These are phyloP conservation scores for Fusarium burgessii DNA, from an alignment of 2,329 filamentous ascomycete species.

Conservation along the genomic window DNA sequence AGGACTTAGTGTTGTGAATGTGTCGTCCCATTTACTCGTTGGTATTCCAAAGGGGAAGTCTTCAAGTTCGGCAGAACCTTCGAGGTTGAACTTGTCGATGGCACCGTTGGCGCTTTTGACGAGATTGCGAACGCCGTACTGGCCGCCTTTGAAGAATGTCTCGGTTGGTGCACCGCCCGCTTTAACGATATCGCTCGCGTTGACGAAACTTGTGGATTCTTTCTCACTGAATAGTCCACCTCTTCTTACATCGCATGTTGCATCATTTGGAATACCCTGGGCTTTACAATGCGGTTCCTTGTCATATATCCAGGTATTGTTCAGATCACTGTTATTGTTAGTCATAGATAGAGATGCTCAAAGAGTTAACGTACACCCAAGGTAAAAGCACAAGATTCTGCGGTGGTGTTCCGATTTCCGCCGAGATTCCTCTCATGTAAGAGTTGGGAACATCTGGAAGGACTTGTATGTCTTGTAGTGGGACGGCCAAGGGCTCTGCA, in stretches of 20 bases:
- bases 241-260: constrained; percentile 46
- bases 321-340: constrained; percentile 48
- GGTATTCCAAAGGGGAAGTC: constrained; percentile 47
- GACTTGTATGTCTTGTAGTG: constrained; percentile 42
- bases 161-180: constrained; percentile 39
- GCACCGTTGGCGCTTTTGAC: constrained; percentile 38
- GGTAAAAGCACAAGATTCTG: constrained; percentile 49
- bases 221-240: constrained; percentile 37
- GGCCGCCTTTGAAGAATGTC: constrained; percentile 24
- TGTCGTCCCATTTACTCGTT: constrained; percentile 43
- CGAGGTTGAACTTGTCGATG: constrained; percentile 32
- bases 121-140: constrained; percentile 41
- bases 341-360: not conserved
- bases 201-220: constrained; percentile 22
- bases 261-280: constrained; percentile 45
- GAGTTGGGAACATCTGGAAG: constrained; percentile 41
- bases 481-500: constrained; percentile 20
- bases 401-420: constrained; percentile 43
- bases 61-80: constrained; percentile 5
- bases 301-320: constrained; percentile 53
- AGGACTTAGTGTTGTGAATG: constrained; percentile 45
- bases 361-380: constrained; percentile 46
- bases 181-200: constrained; percentile 20
- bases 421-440: constrained; percentile 46
- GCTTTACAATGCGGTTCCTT: constrained; percentile 45